Base-by-base conservation (phyloP, 1,139 yeast species). In the Geotrichum phurueaensis region DNA sequence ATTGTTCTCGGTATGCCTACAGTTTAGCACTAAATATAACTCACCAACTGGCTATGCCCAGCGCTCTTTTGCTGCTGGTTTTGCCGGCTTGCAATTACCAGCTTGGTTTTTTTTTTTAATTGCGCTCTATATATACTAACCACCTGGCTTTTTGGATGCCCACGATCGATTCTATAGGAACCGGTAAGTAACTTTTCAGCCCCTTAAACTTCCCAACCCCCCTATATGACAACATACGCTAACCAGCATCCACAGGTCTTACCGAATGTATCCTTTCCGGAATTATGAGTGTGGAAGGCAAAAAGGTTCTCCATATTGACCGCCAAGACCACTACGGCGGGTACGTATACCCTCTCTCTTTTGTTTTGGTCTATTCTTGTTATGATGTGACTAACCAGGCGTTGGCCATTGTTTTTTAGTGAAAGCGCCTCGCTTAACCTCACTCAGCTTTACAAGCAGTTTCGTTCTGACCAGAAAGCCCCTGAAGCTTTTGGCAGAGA, bases 241-340 rank as follows among this genome's bases (percentile, higher is more conserved):
- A 39, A 39, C 20, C 47, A 39, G 9, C n/a, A n/a, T 29, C 51
- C 51, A 39, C 47, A 51, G 99, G 99, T 18, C 82, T 95, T 66
- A 94, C 98, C 62, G 99, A 94, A 75, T 94, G 99, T 79, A 87
- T 94, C 64, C 83, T 94, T 59, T 90, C 97, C 1, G 99, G 99
- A 12, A 78, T 94, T 61, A 81, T 94, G 62, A 90, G 98, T 10
- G 97, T 92, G 15, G 98, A 94, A 71, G 96, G 98, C 69, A 94
- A 94, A 79, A 94, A 94, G 73, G 99, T 94, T 13, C 81, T 94
- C 62, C 99, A 94, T 76, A 91, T 94, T 67, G 99, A 94, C 74
- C 87, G 94, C 68, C 97, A 94, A 75, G 96, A 90, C 74, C 96
- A 92, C 73, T 94, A 94, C 70, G 99, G 99, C 55, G 99, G 76